These are phyloP conservation scores for Puya raimondii DNA, from an alignment of 176 grass and related monocot species.

Conservation along the genomic window DNA sequence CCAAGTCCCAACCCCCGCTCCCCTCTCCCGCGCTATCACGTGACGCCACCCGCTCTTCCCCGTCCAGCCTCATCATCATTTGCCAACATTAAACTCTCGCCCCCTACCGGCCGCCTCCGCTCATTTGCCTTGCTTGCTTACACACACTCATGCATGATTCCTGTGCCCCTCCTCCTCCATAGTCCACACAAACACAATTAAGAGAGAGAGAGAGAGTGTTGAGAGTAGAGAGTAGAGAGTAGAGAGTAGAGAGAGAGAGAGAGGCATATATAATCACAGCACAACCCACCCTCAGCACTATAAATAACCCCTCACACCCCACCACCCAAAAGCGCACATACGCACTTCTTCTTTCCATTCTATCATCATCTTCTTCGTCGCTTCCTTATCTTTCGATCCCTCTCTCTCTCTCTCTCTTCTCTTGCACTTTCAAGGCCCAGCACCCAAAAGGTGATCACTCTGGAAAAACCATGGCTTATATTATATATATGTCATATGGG, in stretches of 20 bases:
- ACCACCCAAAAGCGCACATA: background rate
- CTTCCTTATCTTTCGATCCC: background rate
- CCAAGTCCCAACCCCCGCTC: background rate
- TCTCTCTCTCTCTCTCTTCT: background rate
- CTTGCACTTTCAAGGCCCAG: background rate
- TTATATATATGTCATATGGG: no score
- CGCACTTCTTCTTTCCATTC: background rate
- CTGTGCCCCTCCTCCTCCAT: background rate
- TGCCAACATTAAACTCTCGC: conserved; percentile 64
- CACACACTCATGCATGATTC: conserved; percentile 17
- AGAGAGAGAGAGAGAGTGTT: background rate
- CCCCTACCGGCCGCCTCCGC: conserved; percentile 12
- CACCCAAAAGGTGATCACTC: conserved; percentile 7
- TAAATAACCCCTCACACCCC: conserved; percentile 14
- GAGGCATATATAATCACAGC: background rate
- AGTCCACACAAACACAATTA: background rate
- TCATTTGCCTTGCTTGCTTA: background rate
- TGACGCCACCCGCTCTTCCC: conserved; percentile 31
- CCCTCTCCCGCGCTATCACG: conserved; percentile 36
- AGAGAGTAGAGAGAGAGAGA: background rate
- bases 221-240: no score
- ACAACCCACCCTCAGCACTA: background rate
- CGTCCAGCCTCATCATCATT: conserved; percentile 59
- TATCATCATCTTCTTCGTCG: background rate
- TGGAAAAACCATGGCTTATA: background rate